phyloP scores from a whole-genome alignment of 1,284 basidiomycete genomes.

The Papiliotrema nemorosa region DNA sequence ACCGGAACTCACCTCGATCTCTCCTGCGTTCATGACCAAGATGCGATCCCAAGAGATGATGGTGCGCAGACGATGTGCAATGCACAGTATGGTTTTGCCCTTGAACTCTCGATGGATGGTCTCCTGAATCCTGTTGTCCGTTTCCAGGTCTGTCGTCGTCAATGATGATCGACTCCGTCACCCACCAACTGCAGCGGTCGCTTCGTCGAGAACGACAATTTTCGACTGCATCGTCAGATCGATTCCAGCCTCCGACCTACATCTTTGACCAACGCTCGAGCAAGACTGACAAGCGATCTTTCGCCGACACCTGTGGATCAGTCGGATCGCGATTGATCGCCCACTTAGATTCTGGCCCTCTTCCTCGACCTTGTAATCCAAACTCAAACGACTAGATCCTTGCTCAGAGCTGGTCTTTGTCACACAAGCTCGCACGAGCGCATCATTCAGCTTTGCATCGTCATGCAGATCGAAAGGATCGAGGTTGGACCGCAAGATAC shows the following conservation, averaged over 20 bases:
- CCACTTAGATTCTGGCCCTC: conserved; percentile 51
- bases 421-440: neutral
- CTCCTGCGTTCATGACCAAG: conserved; percentile 43
- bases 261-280: too few species aligned
- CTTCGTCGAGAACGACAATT: conserved; percentile 61
- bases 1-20: conserved; percentile 27
- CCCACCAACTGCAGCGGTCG: conserved; percentile 63
- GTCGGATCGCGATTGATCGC: conserved; percentile 25
- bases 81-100: conserved; percentile 54
- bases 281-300: conserved; percentile 51
- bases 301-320: neutral
- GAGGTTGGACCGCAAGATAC: conserved; percentile 42
- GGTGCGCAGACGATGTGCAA: conserved; percentile 71
- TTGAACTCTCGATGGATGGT: conserved; percentile 70
- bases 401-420: conserved; percentile 50
- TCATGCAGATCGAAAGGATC: conserved; percentile 45
- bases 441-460: conserved; percentile 55
- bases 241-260: too few species aligned
- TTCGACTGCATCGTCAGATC: conserved; percentile 66
- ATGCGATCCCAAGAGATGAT: conserved; percentile 54
- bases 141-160: too few species aligned
- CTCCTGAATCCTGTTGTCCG: conserved; percentile 67
- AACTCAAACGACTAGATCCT: conserved; percentile 57
- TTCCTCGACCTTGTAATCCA: conserved; percentile 51
- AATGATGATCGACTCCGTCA: too few species aligned